Evolutionary conservation across 2,329 filamentous ascomycete species (phyloP), one percentile per base, ranked within the genome.

Genomic region (Fusarium sp.): DNA sequence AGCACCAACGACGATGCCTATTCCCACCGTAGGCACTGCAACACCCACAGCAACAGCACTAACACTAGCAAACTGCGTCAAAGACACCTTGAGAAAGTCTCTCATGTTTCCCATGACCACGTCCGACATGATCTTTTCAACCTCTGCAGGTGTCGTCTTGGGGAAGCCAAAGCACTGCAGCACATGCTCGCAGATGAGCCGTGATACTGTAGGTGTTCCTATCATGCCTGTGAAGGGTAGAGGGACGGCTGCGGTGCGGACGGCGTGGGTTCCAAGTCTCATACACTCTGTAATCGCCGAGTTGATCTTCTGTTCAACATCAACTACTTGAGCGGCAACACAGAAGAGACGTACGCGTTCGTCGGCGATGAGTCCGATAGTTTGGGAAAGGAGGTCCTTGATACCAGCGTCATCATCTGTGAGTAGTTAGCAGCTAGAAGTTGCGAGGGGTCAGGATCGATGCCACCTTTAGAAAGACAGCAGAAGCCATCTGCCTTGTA

Each of bases 331-430:
- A 35, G 76, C 76, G 45, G 76, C 76, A 68, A 78, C 76, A 71
- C 76, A 78, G 59, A 79, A 78, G 72, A 78, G 76, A 78, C 76
- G 76, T 78, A 78, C 76, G 58, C 76, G 77, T 75, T 78, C 76
- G 75, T 78, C 75, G 63, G 73, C 72, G 59, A 78, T 78, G 17
- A 78, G 76, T 52, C 59, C 75, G 60, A 78, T 75, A 61, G 76
- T 78, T 68, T 79, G 76, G 4, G 73, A 72, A 25, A 78, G 68
- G 9, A 78, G 75, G 7, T 78, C 76, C 38, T 68, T 78, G n/a
- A 78, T 52, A 7, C 76, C 76, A 0, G 65, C 64, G 0, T 78
- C 75, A 1, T 79, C 76, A 25, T 78, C 76, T 78, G 1, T 0
- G 9, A 11, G 17, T 4, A 9, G 27, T 54, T 5, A 9, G 1